Conservation (phyloP, 208 protist species). For the Wallacemonas collosoma region DNA sequence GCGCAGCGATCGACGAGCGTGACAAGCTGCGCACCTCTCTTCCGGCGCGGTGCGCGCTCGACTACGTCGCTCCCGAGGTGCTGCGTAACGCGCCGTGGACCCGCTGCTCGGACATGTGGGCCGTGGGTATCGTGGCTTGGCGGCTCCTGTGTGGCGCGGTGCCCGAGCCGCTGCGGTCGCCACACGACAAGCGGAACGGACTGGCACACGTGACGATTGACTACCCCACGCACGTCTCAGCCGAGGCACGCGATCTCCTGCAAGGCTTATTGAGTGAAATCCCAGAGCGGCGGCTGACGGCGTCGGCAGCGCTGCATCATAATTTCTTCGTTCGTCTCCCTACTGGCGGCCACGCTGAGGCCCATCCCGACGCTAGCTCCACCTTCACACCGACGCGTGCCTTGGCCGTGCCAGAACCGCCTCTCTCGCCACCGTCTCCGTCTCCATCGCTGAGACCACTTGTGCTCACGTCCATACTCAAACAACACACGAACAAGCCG, state of each 20-base stretch:
- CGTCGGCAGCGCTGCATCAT: constrained; percentile 54
- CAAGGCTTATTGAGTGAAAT: constrained; percentile 49
- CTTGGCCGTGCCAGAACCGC: not conserved
- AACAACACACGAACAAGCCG: not conserved
- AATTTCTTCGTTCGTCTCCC: constrained; percentile 40
- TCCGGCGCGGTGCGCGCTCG: constrained; percentile 84
- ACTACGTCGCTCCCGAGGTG: constrained; percentile 98
- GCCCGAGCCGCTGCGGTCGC: constrained; percentile 48
- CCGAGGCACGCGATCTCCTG: constrained; percentile 52
- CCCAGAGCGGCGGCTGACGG: constrained; percentile 45
- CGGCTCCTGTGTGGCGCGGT: constrained; percentile 49
- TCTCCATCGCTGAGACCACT: constrained; percentile 5
- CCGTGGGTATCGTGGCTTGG: constrained; percentile 65
- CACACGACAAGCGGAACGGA: constrained; percentile 33
- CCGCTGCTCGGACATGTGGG: constrained; percentile 72
- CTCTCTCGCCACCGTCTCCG: not conserved
- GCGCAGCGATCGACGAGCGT: not conserved
- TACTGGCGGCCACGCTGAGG: too few species aligned
- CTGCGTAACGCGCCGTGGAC: constrained; percentile 41
- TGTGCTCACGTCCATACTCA: constrained; percentile 13
- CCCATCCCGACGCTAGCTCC: not conserved
- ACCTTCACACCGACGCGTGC: constrained; percentile 12
- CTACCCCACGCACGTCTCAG: constrained; percentile 40
- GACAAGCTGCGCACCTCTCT: not conserved
- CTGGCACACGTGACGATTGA: constrained; percentile 33